These are phyloP conservation scores for Kuraishia molischiana DNA, from an alignment of 805 yeast genomes.

Conservation along the genomic window DNA sequence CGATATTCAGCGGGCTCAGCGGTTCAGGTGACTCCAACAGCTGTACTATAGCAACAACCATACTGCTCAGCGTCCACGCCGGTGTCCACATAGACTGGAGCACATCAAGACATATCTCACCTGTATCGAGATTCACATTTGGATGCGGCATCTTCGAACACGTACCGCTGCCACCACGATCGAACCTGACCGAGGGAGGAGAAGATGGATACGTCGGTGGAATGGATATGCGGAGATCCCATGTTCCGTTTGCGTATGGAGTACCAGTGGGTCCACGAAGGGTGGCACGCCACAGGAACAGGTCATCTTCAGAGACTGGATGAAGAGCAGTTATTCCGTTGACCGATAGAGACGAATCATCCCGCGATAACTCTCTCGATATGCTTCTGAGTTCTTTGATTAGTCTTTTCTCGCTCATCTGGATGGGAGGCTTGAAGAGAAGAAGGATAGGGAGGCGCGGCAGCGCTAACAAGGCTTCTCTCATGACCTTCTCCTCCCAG, in stretches of 20 bases:
- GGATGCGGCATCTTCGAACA: constrained; percentile 33
- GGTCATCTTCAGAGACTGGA: constrained; percentile 33
- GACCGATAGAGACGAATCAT: constrained; percentile 10
- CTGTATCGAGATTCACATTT: constrained; percentile 40
- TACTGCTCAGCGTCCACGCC: constrained; percentile 54
- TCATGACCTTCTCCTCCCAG: too few species aligned
- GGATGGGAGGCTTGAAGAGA: neutral
- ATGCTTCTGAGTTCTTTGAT: constrained; percentile 24
- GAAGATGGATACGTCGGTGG: constrained; percentile 42
- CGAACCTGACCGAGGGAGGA: constrained; percentile 49
- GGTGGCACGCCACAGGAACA: constrained; percentile 41
- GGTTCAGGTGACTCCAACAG: constrained; percentile 60
- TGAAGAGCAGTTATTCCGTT: constrained; percentile 27
- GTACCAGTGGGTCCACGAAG: constrained; percentile 44
- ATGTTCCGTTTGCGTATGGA: constrained; percentile 40
- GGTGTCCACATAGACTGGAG: constrained; percentile 60
- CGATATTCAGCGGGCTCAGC: constrained; percentile 61
- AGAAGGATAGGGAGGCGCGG: neutral
- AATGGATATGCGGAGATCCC: constrained; percentile 37
- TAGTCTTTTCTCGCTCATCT: constrained; percentile 20
- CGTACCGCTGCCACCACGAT: neutral
- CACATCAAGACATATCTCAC: constrained; percentile 66
- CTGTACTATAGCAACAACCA: constrained; percentile 46
- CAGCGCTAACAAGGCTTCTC: too few species aligned
- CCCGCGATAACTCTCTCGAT: constrained; percentile 15